Base-by-base conservation (phyloP, 345 rosid species). In the Brassica carinata region DNA sequence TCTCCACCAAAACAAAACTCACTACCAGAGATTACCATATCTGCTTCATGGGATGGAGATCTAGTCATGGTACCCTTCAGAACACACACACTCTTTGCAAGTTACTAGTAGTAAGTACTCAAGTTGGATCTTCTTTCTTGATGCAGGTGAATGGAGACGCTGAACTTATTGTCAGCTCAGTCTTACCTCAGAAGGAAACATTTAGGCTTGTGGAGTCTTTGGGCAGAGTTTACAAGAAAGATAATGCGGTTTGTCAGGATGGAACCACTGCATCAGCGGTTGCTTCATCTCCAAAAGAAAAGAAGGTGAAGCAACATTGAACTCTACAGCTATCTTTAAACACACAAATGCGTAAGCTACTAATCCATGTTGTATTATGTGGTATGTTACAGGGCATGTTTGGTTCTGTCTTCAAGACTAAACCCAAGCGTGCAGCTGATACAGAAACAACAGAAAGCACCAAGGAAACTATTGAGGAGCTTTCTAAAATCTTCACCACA, bases 321-420 rank as follows among this genome's bases (percentile, higher is more conserved):
- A 19, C 26, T 27, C 6, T 18, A n/a, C 23, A 10, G 2, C 70
- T 67, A 31, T 45, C 27, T 67, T 15, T 29, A n/a, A 45, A 53
- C 23, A 51, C 7, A 23, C 34, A 53, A 26, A 66, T 71, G 65
- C 65, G 38, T 55, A 61, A 55, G 23, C 58, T 75, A 43, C 0
- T 38, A 15, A 76, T 59, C 36, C 26, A 74, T 13, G 57, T 61
- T 63, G 5, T 7, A 23, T n/a, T 19, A 23, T 68, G 13, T 45
- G 62, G 36, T 69, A 14, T 19, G 67, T 61, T 67, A 30, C 69
- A 91, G 99, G 90, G 99, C 36, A 80, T 95, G 75, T 95, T 95
- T 83, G 87, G 96, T 78, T 95, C 97, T n/a, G 89, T 94, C 19
- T 86, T 91, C 80, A 89, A 92, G 73, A 81, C 83, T 43, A 93